phyloP scores from a whole-genome alignment of 768 basidiomycete genomes.

The Rubroboletus satanas region DNA sequence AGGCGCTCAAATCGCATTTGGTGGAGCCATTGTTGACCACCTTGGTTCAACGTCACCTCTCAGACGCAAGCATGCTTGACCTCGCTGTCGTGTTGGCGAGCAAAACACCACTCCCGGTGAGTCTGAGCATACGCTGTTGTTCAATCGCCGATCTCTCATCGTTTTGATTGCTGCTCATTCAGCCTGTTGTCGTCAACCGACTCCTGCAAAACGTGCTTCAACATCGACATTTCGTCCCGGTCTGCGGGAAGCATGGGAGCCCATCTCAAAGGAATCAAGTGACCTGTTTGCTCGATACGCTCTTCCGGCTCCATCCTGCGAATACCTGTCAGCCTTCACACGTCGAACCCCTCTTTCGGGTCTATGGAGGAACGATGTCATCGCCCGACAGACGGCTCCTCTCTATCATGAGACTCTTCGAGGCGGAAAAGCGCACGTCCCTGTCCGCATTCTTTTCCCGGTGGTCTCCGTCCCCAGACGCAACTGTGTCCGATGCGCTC shows the following conservation, averaged over 20 bases:
- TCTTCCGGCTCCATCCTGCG: constrained; percentile 73
- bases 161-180: background rate
- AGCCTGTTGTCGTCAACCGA: constrained; percentile 72
- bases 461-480: constrained; percentile 57
- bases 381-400: constrained; percentile 62
- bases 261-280: constrained; percentile 42
- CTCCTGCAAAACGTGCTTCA: constrained; percentile 73
- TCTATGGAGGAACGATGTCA: constrained; percentile 76
- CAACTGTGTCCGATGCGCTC: constrained; percentile 42
- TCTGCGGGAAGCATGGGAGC: constrained; percentile 31
- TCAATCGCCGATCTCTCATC: background rate
- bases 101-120: constrained; percentile 60
- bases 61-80: constrained; percentile 37
- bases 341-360: constrained; percentile 65
- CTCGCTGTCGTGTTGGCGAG: constrained; percentile 42
- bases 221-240: constrained; percentile 56
- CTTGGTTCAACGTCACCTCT: constrained; percentile 58
- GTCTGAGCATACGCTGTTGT: constrained; percentile 2
- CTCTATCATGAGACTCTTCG: constrained; percentile 76
- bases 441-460: constrained; percentile 55
- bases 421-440: constrained; percentile 62
- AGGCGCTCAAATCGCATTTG: constrained; percentile 45
- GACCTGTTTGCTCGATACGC: constrained; percentile 51
- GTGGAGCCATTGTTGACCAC: constrained; percentile 70
- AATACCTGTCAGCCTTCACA: constrained; percentile 87